phyloP scores from a whole-genome alignment of 2,329 filamentous ascomycete genomes.

The Alternaria gaisen region DNA sequence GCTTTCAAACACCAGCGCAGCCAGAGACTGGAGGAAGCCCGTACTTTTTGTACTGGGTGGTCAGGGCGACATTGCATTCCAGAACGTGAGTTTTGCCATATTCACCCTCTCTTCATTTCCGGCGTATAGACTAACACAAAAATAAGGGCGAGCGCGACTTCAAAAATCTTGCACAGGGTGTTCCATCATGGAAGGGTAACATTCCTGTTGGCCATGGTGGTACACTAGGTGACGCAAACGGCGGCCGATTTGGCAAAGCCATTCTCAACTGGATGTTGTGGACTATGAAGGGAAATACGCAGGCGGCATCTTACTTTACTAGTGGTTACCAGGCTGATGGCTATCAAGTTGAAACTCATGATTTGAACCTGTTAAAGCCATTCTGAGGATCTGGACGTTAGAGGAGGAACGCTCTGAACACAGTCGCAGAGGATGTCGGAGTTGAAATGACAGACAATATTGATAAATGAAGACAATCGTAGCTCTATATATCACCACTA shows the following conservation, averaged over 20 bases:
- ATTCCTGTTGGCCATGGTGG: conserved; percentile 31
- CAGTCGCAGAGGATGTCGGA: no score
- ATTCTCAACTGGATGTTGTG: conserved; percentile 26
- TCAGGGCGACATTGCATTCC: conserved; percentile 27
- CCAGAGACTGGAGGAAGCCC: conserved; percentile 21
- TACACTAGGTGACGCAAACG: conserved; percentile 21
- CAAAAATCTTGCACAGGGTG: conserved; percentile 18
- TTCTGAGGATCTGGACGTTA: not conserved
- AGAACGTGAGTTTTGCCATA: conserved; percentile 17
- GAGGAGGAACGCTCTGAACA: not conserved
- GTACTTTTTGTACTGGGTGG: conserved; percentile 28
- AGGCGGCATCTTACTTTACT: conserved; percentile 13
- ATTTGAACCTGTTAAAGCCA: conserved; percentile 16
- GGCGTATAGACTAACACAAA: no score
- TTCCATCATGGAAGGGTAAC: conserved; percentile 32
- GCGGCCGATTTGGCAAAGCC: conserved; percentile 26
- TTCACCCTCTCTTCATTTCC: no score
- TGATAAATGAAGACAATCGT: no score
- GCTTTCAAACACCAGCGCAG: not conserved
- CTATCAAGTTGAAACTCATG: conserved; percentile 16
- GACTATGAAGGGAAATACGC: conserved; percentile 22
- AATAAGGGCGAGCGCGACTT: conserved; percentile 29
- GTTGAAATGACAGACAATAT: no score
- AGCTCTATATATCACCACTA: no score
- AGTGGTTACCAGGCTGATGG: conserved; percentile 17